Conservation (phyloP, 768 basidiomycete species). For the Russula dissimulans region DNA sequence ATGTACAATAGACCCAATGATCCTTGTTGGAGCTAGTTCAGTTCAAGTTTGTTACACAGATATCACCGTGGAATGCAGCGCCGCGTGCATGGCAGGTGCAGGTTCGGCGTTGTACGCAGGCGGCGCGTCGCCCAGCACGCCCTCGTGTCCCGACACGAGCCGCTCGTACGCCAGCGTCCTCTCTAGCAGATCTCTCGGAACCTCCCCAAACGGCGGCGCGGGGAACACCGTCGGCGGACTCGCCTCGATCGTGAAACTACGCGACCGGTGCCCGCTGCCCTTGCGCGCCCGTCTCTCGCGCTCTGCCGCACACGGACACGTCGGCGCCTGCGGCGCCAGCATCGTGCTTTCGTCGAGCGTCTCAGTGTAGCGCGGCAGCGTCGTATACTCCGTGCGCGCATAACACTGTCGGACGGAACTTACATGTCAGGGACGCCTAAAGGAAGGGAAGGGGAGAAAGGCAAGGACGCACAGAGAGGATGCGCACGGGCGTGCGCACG, state of each 20-base stretch:
- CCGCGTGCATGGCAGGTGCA: neutral
- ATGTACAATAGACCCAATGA: too few species aligned
- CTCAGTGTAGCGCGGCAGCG: conserved; percentile 10
- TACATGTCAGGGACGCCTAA: neutral
- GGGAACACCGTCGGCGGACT: neutral
- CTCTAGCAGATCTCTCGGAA: conserved; percentile 34
- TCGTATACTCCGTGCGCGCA: conserved; percentile 5
- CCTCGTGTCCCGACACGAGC: conserved; percentile 75
- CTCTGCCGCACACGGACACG: neutral
- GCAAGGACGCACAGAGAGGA: conserved; percentile 62
- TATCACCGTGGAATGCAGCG: neutral
- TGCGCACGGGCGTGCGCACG: conserved; percentile 75
- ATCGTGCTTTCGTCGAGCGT: conserved; percentile 2
- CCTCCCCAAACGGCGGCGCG: neutral
- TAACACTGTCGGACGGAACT: conserved; percentile 1
- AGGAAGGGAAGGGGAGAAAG: neutral
- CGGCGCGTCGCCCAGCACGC: conserved; percentile 73
- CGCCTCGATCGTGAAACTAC: neutral
- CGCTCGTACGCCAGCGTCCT: conserved; percentile 52
- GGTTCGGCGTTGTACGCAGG: conserved; percentile 50
- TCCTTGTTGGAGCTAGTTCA: too few species aligned
- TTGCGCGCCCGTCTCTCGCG: neutral
- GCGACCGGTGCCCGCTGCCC: neutral
- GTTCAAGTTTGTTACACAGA: neutral
- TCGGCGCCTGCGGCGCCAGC: neutral